phyloP scores from a whole-genome alignment of 176 grass and related monocot genomes.

The Lolium perenne region DNA sequence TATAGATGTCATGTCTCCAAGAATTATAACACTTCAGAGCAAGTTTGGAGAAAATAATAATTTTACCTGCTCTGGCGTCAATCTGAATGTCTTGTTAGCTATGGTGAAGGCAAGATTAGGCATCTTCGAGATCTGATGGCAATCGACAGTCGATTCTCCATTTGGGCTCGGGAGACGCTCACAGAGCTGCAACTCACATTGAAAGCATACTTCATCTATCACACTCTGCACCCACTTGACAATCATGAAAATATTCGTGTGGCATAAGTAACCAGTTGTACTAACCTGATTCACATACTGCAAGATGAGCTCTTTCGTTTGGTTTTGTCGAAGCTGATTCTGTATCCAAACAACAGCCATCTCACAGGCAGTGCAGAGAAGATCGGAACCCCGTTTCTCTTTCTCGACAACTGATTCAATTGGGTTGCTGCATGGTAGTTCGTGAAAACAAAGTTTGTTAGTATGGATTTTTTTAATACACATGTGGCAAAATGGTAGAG shows the following conservation, averaged over 20 bases:
- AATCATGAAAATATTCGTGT: slow-evolving; percentile 3
- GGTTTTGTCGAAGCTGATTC: slow-evolving; percentile 79
- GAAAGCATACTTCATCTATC: background rate
- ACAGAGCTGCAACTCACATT: slow-evolving; percentile 60
- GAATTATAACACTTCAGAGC: background rate
- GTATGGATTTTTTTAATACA: no score
- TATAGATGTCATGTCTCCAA: background rate
- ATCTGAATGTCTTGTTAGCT: slow-evolving; percentile 62
- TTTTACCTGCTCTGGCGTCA: slow-evolving; percentile 75
- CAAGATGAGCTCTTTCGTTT: slow-evolving; percentile 72
- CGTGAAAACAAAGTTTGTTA: no score
- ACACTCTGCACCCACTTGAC: background rate
- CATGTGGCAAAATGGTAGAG: no score
- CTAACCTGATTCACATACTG: slow-evolving; percentile 77
- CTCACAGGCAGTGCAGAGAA: slow-evolving; percentile 86
- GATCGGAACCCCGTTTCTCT: slow-evolving; percentile 57
- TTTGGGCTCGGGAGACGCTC: slow-evolving; percentile 81
- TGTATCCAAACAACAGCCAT: slow-evolving; percentile 95
- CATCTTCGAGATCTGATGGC: slow-evolving; percentile 76
- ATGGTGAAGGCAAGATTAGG: slow-evolving; percentile 89
- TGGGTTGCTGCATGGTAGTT: slow-evolving; percentile 37
- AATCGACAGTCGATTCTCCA: slow-evolving; percentile 75
- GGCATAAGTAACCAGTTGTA: background rate
- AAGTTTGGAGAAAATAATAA: no score
- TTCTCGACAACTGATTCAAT: slow-evolving; percentile 79